Conservation (phyloP, 768 basidiomycete genomes). For the Lanmaoa pseudosensibilis region DNA sequence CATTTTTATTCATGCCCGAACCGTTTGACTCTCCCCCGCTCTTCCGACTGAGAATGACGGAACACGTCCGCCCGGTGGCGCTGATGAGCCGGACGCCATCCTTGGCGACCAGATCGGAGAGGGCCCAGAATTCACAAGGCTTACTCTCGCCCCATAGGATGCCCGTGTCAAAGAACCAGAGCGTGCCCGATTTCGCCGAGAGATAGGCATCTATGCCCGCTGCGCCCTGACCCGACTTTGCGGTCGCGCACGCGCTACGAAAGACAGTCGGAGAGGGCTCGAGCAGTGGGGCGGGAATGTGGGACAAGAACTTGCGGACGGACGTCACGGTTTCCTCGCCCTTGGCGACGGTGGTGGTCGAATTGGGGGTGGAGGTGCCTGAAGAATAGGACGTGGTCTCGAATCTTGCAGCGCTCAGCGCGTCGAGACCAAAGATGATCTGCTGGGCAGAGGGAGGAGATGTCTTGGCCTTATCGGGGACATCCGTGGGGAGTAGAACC, state of each 20-base stretch:
- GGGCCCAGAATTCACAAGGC: slow-evolving; percentile 75
- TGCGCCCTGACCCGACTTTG: slow-evolving; percentile 40
- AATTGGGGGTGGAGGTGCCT: slow-evolving; percentile 18
- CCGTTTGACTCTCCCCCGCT: background rate
- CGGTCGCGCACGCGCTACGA: slow-evolving; percentile 49
- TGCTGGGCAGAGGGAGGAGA: slow-evolving; percentile 43
- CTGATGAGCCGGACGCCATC: slow-evolving; percentile 57
- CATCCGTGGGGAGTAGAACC: slow-evolving; percentile 58
- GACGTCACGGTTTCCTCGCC: slow-evolving; percentile 51
- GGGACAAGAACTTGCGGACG: slow-evolving; percentile 52
- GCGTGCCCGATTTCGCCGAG: slow-evolving; percentile 65
- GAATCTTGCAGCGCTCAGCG: slow-evolving; percentile 46
- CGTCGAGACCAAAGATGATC: slow-evolving; percentile 73
- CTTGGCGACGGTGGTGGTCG: slow-evolving; percentile 43
- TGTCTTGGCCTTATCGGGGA: slow-evolving; percentile 45
- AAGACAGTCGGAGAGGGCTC: slow-evolving; percentile 55
- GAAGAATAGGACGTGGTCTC: slow-evolving; percentile 42
- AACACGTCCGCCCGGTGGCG: slow-evolving; percentile 67
- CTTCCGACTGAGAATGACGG: slow-evolving; percentile 52
- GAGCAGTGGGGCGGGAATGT: slow-evolving; percentile 44
- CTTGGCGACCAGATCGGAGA: slow-evolving; percentile 54
- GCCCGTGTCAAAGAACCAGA: slow-evolving; percentile 71
- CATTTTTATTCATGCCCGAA: background rate
- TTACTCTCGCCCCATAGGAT: slow-evolving; percentile 75
- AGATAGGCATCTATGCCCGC: slow-evolving; percentile 71